Base-by-base conservation (phyloP, 2,329 filamentous ascomycete genomes). In the Hawksworthiomyces lignivorus region DNA sequence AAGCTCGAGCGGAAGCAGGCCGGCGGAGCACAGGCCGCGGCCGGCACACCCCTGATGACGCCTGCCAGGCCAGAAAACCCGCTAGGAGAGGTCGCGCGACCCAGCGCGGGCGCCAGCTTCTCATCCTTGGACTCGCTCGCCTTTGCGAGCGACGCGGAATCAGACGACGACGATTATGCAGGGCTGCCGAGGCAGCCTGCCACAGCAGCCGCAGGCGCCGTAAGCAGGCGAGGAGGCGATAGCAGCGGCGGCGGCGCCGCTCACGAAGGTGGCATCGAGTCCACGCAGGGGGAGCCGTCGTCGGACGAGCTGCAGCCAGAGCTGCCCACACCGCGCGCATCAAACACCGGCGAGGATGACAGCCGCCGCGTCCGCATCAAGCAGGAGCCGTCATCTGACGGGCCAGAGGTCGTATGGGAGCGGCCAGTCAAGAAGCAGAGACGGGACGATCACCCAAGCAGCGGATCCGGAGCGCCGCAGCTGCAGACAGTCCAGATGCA, bases 321-420 rank as follows among this genome's bases (percentile, higher is more conserved):
- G 2, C 27, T 45, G 20, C 39, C 43, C 8, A 44, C 40, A 4
- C 35, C 44, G 18, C 36, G 37, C 7, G 34, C 37, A 12, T 10
- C 24, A 19, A 22, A 30, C 20, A 8, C 28, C 24, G 24, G 2
- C 30, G 10, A 22, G 17, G 15, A 7, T 1, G 9, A 3, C 1
- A 6, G n/a, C 18, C 9, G 26, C 14, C 29, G 18, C 6, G 43
- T 43, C 1, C 10, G 3, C 4, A 51, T 76, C 19, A 77, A 78
- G 50, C 43, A 58, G n/a, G 73, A 77, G 47, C 68, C 69, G 12
- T 73, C 69, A 5, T 79, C 75, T 1, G 73, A 78, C 43, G 54
- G 53, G 3, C 72, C 69, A 0, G 57, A 76, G 2, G 52, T 79
- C 6, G 56, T 78, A 3, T 74, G 64, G 4, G 72, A 74, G 46